Evolutionary conservation across 2,329 filamentous ascomycete genomes (phyloP).

Genomic region (Fusarium sp.): DNA sequence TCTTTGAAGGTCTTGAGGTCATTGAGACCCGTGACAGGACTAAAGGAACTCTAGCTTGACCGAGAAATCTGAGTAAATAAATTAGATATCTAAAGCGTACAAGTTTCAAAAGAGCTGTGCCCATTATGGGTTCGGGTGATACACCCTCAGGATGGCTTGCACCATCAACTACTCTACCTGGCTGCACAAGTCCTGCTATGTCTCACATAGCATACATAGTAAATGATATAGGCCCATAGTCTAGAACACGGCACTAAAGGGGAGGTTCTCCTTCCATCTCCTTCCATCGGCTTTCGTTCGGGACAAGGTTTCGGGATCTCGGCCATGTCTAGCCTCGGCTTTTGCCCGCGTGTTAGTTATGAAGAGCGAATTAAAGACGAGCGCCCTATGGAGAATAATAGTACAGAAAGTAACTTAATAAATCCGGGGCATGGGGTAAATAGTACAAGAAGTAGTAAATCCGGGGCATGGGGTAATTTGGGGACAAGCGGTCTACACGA

Average conservation of each 20-base stretch:
- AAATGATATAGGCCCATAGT: not conserved
- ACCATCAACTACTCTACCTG: not conserved
- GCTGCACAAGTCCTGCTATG: not conserved
- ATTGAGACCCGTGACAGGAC: not conserved
- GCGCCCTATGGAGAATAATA: not conserved
- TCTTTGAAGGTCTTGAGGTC: constrained; percentile 3
- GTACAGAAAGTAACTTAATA: not conserved
- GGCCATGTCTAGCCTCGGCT: not conserved
- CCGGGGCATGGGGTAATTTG: not conserved
- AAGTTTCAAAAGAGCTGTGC: not conserved
- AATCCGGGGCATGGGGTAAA: not conserved
- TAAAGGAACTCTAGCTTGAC: not conserved
- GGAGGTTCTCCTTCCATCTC: not conserved
- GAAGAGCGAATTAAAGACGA: not conserved
- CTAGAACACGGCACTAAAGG: not conserved
- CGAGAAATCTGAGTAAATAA: not conserved
- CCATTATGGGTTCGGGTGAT: not conserved
- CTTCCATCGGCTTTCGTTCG: not conserved
- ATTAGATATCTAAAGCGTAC: not conserved
- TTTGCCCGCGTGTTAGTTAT: not conserved
- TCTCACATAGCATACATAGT: not conserved
- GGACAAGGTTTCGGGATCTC: not conserved
- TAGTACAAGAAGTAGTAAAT: not conserved
- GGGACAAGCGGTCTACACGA: not conserved
- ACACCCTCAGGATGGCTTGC: not conserved